phyloP scores from a whole-genome alignment of 805 yeast genomes.

The Pichia paraexigua region DNA sequence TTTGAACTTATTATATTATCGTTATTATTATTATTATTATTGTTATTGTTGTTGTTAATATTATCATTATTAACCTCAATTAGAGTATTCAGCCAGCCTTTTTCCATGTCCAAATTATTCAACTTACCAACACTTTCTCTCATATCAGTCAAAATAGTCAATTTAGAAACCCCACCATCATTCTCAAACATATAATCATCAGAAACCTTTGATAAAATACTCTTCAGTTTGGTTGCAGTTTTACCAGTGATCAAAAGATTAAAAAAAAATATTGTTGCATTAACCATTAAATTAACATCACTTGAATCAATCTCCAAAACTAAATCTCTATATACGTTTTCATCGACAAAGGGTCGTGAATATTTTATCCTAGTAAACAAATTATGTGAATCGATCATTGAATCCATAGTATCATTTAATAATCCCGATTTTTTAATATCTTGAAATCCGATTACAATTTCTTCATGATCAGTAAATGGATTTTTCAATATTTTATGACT shows the following conservation, averaged over 20 bases:
- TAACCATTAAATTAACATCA: conserved; percentile 28
- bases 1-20: background rate
- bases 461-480: conserved; percentile 44
- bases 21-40: background rate
- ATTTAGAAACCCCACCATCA: conserved; percentile 7
- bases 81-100: conserved; percentile 21
- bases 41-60: conserved; percentile 22
- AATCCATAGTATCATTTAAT: conserved; percentile 11
- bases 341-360: conserved; percentile 42
- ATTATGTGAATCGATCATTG: conserved; percentile 4
- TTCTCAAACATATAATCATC: conserved; percentile 24
- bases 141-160: conserved; percentile 18
- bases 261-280: conserved; percentile 24
- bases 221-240: conserved; percentile 20
- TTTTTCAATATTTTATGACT: conserved; percentile 42
- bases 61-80: conserved; percentile 25
- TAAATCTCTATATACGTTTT: conserved; percentile 27
- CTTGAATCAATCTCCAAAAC: conserved; percentile 33
- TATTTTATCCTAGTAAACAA: conserved; percentile 26
- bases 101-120: conserved; percentile 24
- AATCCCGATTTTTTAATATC: conserved; percentile 38
- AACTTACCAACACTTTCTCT: conserved; percentile 16
- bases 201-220: conserved; percentile 15
- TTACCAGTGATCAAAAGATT: conserved; percentile 18
- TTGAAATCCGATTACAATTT: conserved; percentile 43